Conservation (phyloP, 2,329 filamentous ascomycete species). For the Mycogone perniciosa region DNA sequence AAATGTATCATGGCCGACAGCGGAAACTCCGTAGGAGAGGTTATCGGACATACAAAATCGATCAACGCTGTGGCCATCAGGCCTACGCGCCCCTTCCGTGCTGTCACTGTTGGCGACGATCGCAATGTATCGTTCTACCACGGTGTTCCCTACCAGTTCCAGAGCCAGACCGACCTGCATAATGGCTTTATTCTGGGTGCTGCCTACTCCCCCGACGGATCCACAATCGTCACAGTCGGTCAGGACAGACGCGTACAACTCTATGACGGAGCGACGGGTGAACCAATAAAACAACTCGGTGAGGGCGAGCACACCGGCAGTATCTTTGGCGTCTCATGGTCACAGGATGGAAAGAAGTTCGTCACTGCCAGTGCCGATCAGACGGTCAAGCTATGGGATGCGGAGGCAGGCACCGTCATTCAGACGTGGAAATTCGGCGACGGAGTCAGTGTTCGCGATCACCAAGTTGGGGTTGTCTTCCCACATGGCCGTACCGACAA, state of each 20-base stretch:
- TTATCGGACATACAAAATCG: constrained; percentile 82
- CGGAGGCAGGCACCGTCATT: constrained; percentile 66
- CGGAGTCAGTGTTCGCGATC: constrained; percentile 67
- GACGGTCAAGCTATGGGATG: constrained; percentile 92
- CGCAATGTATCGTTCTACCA: constrained; percentile 86
- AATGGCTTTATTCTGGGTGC: constrained; percentile 84
- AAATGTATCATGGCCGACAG: constrained; percentile 93
- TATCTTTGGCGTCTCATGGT: constrained; percentile 89
- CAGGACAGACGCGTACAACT: constrained; percentile 90
- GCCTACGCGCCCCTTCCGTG: constrained; percentile 82
- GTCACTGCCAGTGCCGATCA: constrained; percentile 92
- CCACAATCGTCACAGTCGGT: constrained; percentile 75
- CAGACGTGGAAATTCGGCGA: constrained; percentile 86
- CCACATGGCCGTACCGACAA: constrained; percentile 75
- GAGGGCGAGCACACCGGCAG: constrained; percentile 85
- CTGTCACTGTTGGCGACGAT: constrained; percentile 87
- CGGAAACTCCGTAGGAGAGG: constrained; percentile 92
- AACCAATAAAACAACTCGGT: constrained; percentile 68
- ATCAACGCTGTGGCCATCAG: constrained; percentile 90
- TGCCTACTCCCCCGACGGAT: constrained; percentile 85
- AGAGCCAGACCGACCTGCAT: constrained; percentile 74
- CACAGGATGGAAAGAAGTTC: constrained; percentile 75
- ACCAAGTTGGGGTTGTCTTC: constrained; percentile 94
- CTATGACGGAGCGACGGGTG: constrained; percentile 94
- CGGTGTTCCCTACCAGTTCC: constrained; percentile 93